These are phyloP conservation scores for Mycocentrospora acerina DNA, from an alignment of 2,329 filamentous ascomycete genomes.

Conservation along the genomic window DNA sequence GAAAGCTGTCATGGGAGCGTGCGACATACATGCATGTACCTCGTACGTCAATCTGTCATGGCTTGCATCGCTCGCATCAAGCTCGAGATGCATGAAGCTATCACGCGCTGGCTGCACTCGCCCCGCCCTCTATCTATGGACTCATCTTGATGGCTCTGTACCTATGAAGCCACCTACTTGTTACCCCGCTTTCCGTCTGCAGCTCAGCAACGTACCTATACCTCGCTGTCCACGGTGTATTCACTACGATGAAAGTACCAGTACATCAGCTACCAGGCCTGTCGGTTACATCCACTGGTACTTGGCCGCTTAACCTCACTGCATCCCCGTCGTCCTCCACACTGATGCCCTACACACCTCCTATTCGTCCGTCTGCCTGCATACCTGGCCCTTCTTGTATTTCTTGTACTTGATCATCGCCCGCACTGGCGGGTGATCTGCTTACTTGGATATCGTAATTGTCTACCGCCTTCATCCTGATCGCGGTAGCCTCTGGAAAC, in stretches of 20 bases:
- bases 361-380: constrained; percentile 38
- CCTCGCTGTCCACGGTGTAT: constrained; percentile 11
- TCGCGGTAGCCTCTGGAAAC: constrained; percentile 33
- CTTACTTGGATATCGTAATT: constrained; percentile 43
- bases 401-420: constrained; percentile 44
- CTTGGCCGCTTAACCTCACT: constrained; percentile 32
- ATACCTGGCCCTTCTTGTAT: constrained; percentile 42
- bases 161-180: constrained; percentile 40
- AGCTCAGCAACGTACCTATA: constrained; percentile 31
- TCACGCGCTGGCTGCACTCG: constrained; percentile 37
- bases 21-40: too few relatives aligned
- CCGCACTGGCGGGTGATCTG: constrained; percentile 35
- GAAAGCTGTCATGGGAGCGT: too few relatives aligned
- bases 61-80: constrained; percentile 33
- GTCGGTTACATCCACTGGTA: constrained; percentile 31
- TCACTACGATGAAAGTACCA: constrained; percentile 23
- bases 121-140: constrained; percentile 24
- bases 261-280: constrained; percentile 23
- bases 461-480: constrained; percentile 37
- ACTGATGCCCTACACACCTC: constrained; percentile 25
- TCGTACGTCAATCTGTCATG: constrained; percentile 12
- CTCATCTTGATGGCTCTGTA: constrained; percentile 32
- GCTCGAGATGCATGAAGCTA: constrained; percentile 25
- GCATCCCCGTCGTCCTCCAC: constrained; percentile 35
- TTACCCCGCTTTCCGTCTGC: constrained; percentile 42